Evolutionary conservation across 106 monocot genomes (phyloP), one percentile per base, ranked within the genome.

Genomic region (Dioscorea alata): DNA sequence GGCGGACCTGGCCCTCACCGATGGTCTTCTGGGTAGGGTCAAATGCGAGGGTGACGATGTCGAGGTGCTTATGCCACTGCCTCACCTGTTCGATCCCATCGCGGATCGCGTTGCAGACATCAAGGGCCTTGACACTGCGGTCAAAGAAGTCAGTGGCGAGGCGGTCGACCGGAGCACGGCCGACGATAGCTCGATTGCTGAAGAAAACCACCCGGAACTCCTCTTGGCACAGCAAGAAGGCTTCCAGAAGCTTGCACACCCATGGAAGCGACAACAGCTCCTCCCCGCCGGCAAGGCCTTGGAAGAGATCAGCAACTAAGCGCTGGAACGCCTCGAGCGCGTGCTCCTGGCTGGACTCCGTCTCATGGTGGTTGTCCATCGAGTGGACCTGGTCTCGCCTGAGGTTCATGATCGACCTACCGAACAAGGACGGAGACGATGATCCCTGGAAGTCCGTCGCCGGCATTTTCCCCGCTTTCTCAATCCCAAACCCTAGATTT

Each of bases 31-130:
- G 20, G 12, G 48, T 4, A 4, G 71, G 60, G 24, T 69, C 31
- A 10, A 97, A 76, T 8, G 89, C 86, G 20, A 71, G 4, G 61
- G 79, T 65, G 13, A 83, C 87, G 82, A 99, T 93, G 69, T 89
- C 92, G 13, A 87, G 65, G 42, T 87, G 83, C 62, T 73, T 79
- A 52, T 66, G 74, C 89, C 92, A 99, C 25, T 83, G 81, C 31
- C 81, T 74, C 14, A 92, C 63, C 77, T 83, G 87, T 25, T 89
- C 83, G 71, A 99, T 77, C 22, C 97, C 97, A 69, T 99, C 92
- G 49, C 97, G 80, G 23, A 92, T 74, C 14, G 89, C 97, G 85
- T 92, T 99, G 83, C 86, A 87, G 49, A 99, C 80, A 65, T 99
- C 97, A 71, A 97, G 83, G 12, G 92, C 89, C 74, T 97, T 97